Evolutionary conservation across 83 land plant species (phyloP).

Genomic region (Diphasiastrum complanatum): DNA sequence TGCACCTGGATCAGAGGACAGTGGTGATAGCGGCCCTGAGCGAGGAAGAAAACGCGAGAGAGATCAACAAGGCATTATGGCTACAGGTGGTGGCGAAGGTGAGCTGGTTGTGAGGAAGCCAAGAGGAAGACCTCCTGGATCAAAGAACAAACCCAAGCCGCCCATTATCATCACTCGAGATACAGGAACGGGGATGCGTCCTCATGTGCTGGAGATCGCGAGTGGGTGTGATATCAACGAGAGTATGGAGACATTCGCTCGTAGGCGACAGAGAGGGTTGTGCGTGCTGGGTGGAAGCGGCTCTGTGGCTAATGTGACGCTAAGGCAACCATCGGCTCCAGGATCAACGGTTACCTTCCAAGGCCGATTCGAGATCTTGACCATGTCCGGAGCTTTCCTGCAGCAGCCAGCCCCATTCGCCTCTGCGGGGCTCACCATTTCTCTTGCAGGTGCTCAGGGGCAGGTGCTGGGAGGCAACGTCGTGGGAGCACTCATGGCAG

Average conservation of each 20-base stretch:
- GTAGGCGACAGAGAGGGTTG: constrained; percentile 18
- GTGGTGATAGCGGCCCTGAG: not conserved
- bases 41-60: not conserved
- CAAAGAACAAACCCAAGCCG: constrained; percentile 35
- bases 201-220: constrained; percentile 27
- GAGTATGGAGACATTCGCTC: constrained; percentile 17
- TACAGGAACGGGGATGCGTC: constrained; percentile 16
- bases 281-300: constrained; percentile 27
- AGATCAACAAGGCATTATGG: not conserved
- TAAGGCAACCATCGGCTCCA: constrained; percentile 2
- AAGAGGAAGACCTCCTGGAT: constrained; percentile 34
- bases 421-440: constrained; percentile 17
- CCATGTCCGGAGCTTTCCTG: constrained; percentile 24
- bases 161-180: constrained; percentile 16
- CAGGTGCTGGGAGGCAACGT: constrained; percentile 31
- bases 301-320: constrained; percentile 22
- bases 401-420: constrained; percentile 12
- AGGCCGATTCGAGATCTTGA: constrained; percentile 25
- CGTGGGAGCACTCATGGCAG: constrained; percentile 25
- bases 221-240: constrained; percentile 17
- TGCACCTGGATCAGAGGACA: too few species aligned
- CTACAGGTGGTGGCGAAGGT: constrained; percentile 5
- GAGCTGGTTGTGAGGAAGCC: constrained; percentile 13
- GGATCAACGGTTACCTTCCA: constrained; percentile 15
- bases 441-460: constrained; percentile 27